These are phyloP conservation scores for Ramaria sp. DNA, from an alignment of 768 basidiomycete species.

Conservation along the genomic window DNA sequence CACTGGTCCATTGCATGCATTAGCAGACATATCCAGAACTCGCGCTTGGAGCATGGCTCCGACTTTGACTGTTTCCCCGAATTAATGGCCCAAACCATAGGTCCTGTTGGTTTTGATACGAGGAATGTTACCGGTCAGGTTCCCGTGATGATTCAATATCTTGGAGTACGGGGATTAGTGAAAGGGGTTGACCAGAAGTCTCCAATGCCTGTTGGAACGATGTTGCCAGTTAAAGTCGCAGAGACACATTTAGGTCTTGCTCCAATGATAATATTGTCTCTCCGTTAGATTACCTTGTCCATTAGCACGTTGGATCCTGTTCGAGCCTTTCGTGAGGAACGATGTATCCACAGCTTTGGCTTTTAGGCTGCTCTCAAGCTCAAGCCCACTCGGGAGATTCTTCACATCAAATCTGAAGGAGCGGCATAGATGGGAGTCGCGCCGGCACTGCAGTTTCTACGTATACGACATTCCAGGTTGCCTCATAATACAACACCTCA, in stretches of 20 bases:
- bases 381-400: too few species aligned
- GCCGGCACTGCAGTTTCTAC: too few species aligned
- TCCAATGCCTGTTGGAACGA: background rate
- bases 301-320: too few species aligned
- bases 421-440: too few species aligned
- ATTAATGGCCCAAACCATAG: constrained; percentile 12
- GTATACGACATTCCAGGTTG: too few species aligned
- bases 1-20: constrained; percentile 35
- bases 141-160: constrained; percentile 17
- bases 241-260: constrained; percentile 20
- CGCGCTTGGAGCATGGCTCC: constrained; percentile 3
- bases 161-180: constrained; percentile 9
- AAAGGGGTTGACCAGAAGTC: constrained; percentile 18
- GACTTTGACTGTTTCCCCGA: constrained; percentile 11
- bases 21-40: constrained; percentile 26
- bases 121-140: constrained; percentile 18
- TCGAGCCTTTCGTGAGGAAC: too few species aligned
- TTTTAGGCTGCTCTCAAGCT: too few species aligned
- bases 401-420: too few species aligned
- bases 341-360: too few species aligned
- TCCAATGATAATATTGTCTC: background rate
- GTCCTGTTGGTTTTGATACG: constrained; percentile 8
- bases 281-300: background rate
- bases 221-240: constrained; percentile 18
- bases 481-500: too few species aligned